Evolutionary conservation across 2,329 filamentous ascomycete species (phyloP).

Genomic region (Nothophoma quercina): DNA sequence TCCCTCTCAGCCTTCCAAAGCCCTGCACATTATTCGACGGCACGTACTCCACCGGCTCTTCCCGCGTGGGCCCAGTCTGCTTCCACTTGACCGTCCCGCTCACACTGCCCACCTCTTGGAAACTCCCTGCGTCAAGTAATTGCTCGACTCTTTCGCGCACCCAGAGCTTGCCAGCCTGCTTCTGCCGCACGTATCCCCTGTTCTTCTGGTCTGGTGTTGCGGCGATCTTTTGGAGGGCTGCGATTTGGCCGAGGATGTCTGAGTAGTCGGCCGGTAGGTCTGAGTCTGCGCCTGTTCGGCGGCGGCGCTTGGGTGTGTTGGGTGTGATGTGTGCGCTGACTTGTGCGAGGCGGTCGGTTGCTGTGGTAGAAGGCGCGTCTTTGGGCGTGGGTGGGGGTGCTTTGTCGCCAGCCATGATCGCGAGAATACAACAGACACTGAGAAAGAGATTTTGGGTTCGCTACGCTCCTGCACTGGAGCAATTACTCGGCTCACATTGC

Average conservation of each 20-base stretch:
- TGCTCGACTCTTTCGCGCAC: slow-evolving; percentile 67
- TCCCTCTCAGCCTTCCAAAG: slow-evolving; percentile 60
- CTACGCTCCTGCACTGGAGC: slow-evolving; percentile 24
- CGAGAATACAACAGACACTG: neutral
- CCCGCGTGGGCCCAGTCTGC: slow-evolving; percentile 53
- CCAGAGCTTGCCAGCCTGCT: slow-evolving; percentile 70
- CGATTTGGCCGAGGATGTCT: slow-evolving; percentile 67
- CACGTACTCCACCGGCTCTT: slow-evolving; percentile 60
- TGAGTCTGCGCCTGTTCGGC: slow-evolving; percentile 46
- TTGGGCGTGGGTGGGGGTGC: slow-evolving; percentile 16
- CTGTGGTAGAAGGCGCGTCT: slow-evolving; percentile 37
- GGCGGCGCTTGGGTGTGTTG: slow-evolving; percentile 47
- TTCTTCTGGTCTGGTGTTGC: slow-evolving; percentile 62
- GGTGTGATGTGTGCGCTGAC: slow-evolving; percentile 55
- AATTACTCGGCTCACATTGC: slow-evolving; percentile 27
- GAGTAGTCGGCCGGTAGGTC: slow-evolving; percentile 67
- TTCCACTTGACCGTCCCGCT: slow-evolving; percentile 68
- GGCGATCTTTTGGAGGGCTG: slow-evolving; percentile 60
- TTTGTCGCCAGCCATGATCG: slow-evolving; percentile 37
- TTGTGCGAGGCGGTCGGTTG: slow-evolving; percentile 57
- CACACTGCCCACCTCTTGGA: slow-evolving; percentile 67
- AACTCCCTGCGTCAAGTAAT: slow-evolving; percentile 64
- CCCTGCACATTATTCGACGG: slow-evolving; percentile 71
- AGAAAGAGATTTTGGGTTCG: neutral
- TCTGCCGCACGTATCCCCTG: slow-evolving; percentile 68